phyloP scores from a whole-genome alignment of 495 filamentous ascomycete genomes.

The Xylaria scruposa region DNA sequence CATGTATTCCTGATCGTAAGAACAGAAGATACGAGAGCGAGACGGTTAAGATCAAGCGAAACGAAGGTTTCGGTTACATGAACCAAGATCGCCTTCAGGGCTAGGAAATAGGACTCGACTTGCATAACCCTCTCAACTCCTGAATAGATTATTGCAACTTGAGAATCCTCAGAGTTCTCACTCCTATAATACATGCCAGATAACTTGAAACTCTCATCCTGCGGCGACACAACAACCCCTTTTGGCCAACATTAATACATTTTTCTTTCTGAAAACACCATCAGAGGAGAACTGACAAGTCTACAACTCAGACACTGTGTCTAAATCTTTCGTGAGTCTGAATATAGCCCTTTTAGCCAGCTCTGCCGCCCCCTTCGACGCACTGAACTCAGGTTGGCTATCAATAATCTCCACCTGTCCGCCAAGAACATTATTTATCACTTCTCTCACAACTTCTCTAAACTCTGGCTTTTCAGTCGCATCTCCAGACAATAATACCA shows the following conservation, averaged over 20 bases:
- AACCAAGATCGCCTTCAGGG: too few species aligned
- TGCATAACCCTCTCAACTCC: too few species aligned
- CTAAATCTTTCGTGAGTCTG: not conserved
- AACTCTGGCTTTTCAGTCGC: not conserved
- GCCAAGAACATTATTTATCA: constrained; percentile 17
- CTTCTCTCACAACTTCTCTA: not conserved
- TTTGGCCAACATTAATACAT: not conserved
- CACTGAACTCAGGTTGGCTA: constrained; percentile 27
- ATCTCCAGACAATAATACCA: constrained; percentile 2
- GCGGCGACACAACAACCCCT: too few species aligned
- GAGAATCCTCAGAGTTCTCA: too few species aligned
- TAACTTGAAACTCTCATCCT: too few species aligned
- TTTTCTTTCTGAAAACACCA: not conserved
- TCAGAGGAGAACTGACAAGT: not conserved
- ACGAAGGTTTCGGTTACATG: too few species aligned
- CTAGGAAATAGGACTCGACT: too few species aligned
- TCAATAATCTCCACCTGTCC: constrained; percentile 26
- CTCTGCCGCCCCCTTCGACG: constrained; percentile 27
- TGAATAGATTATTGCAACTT: too few species aligned
- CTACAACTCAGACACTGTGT: constrained; percentile 8
- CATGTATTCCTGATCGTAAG: too few species aligned
- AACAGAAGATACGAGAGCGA: too few species aligned
- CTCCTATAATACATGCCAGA: too few species aligned
- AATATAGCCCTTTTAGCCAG: constrained; percentile 36
- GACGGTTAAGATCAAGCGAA: too few species aligned